phyloP scores from a whole-genome alignment of 768 basidiomycete genomes.

The Termitomyces sp. region DNA sequence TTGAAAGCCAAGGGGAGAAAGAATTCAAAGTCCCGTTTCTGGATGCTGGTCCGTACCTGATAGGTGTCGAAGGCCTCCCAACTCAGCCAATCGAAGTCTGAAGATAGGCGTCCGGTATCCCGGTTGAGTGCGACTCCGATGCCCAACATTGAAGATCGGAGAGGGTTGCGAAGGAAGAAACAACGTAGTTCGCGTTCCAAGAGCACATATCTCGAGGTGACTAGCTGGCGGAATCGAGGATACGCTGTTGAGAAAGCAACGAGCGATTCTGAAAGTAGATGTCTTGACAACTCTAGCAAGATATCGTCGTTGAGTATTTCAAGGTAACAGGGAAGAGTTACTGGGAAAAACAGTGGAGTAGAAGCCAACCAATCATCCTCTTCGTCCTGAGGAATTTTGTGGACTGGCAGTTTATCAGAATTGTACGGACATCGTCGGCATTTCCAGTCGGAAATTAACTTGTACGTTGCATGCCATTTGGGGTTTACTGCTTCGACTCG shows the following conservation, averaged over 20 bases:
- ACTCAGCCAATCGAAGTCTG: slow-evolving; percentile 46
- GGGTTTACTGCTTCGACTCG: slow-evolving; percentile 23
- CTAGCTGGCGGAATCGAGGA: slow-evolving; percentile 32
- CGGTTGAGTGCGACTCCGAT: slow-evolving; percentile 33
- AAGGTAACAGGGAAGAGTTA: slow-evolving; percentile 25
- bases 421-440: slow-evolving; percentile 35
- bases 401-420: slow-evolving; percentile 25
- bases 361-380: slow-evolving; percentile 4
- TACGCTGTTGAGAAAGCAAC: slow-evolving; percentile 34
- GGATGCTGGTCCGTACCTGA: slow-evolving; percentile 32
- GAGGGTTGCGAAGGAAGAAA: slow-evolving; percentile 39
- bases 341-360: slow-evolving; percentile 9
- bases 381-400: slow-evolving; percentile 1
- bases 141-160: slow-evolving; percentile 35
- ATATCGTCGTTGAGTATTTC: slow-evolving; percentile 35
- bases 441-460: slow-evolving; percentile 23
- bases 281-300: slow-evolving; percentile 27
- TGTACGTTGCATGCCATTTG: slow-evolving; percentile 23
- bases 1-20: slow-evolving; percentile 45
- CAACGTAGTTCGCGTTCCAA: slow-evolving; percentile 40
- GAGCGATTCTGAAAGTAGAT: slow-evolving; percentile 34
- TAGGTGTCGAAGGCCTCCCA: slow-evolving; percentile 35
- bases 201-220: slow-evolving; percentile 29
- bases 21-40: slow-evolving; percentile 35
- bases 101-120: slow-evolving; percentile 28